Evolutionary conservation across 1,284 basidiomycete genomes (phyloP).

Genomic region (Gymnopus androsaceus): DNA sequence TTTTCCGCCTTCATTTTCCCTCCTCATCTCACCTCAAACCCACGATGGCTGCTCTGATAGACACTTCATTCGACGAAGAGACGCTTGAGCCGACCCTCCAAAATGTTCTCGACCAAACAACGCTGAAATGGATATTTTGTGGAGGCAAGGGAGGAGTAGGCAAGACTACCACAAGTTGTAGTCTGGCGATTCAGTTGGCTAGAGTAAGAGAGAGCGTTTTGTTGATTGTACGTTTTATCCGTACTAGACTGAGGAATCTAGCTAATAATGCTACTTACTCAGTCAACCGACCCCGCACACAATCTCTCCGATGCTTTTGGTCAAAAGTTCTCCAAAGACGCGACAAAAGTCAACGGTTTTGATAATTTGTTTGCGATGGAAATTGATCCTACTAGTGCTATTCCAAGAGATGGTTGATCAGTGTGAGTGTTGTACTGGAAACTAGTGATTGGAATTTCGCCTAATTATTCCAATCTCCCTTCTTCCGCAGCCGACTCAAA

Average conservation of each 20-base stretch:
- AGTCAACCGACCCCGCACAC: slow-evolving; percentile 99
- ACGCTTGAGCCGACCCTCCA: slow-evolving; percentile 79
- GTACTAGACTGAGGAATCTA: not conserved
- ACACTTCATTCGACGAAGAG: slow-evolving; percentile 36
- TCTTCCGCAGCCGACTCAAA: slow-evolving; percentile 74
- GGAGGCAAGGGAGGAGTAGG: slow-evolving; percentile 98
- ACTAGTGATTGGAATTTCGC: not conserved
- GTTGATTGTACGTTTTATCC: slow-evolving; percentile 67
- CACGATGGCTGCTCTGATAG: too few species aligned
- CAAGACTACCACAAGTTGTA: slow-evolving; percentile 95
- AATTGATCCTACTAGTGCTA: slow-evolving; percentile 95
- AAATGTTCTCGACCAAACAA: slow-evolving; percentile 87
- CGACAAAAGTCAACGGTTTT: slow-evolving; percentile 98
- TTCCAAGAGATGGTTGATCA: slow-evolving; percentile 99
- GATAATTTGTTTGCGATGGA: slow-evolving; percentile 98
- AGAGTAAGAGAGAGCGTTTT: slow-evolving; percentile 87
- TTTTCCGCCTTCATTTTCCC: too few species aligned
- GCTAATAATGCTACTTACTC: not conserved
- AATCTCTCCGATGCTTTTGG: slow-evolving; percentile 99
- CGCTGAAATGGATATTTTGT: slow-evolving; percentile 95
- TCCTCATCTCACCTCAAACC: too few species aligned
- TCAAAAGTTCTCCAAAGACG: slow-evolving; percentile 99
- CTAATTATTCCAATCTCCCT: not conserved
- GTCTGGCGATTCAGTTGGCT: slow-evolving; percentile 92
- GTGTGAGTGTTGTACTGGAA: slow-evolving; percentile 56